Evolutionary conservation across 768 basidiomycete genomes (phyloP).

Genomic region (Galerina sulciceps): DNA sequence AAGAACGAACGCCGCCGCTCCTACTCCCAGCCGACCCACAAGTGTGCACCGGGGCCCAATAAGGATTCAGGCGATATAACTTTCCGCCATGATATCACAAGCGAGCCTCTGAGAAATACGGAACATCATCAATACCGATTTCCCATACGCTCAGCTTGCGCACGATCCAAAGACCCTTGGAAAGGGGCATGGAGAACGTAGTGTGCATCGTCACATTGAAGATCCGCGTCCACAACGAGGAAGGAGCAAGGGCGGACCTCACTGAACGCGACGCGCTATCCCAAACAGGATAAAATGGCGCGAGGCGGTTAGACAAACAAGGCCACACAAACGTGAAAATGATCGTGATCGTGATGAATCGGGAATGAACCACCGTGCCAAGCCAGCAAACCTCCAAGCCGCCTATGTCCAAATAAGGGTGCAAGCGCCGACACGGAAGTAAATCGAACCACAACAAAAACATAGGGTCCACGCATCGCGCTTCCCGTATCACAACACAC

Average conservation of each 20-base stretch:
- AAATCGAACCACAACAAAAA: not conserved
- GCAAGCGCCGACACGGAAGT: not conserved
- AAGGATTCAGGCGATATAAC: no score
- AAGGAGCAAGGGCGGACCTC: not conserved
- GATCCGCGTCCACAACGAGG: no score
- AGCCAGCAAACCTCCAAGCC: constrained; percentile 4
- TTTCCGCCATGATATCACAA: no score
- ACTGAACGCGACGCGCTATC: not conserved
- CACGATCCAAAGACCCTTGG: no score
- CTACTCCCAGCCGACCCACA: no score
- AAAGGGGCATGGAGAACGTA: no score
- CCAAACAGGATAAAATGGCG: constrained; percentile 12
- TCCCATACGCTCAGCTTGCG: not conserved
- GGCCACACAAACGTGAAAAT: constrained; percentile 8
- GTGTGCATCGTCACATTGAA: no score
- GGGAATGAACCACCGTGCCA: constrained; percentile 1
- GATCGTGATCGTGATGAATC: constrained; percentile 13
- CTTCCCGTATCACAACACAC: not conserved
- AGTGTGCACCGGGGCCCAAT: no score
- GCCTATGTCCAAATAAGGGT: not conserved
- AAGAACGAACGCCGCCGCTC: no score
- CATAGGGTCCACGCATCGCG: no score
- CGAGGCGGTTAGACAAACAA: constrained; percentile 9
- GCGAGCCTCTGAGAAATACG: not conserved
- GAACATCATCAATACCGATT: not conserved